Evolutionary conservation across 345 rosid species (phyloP).

Genomic region (Salix suchowensis): DNA sequence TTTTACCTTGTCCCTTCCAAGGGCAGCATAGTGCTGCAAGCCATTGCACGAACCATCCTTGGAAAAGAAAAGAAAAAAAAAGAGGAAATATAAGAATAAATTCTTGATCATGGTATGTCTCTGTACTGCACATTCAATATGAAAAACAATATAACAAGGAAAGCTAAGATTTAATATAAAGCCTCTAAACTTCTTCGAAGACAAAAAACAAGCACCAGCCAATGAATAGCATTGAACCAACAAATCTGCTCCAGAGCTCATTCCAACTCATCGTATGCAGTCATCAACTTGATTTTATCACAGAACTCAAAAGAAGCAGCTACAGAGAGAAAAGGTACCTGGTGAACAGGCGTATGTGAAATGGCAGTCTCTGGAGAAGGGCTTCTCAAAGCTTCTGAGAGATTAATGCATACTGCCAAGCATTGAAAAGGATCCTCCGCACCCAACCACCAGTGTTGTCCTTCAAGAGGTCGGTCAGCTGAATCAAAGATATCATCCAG

Average conservation of each 20-base stretch:
- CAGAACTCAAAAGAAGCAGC: not conserved
- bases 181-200: slow-evolving; percentile 1
- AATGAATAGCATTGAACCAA: not conserved
- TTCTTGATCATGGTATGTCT: not conserved
- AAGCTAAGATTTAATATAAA: not conserved
- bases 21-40: slow-evolving; percentile 98
- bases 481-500: slow-evolving; percentile 87
- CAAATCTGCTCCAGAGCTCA: not conserved
- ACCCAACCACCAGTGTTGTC: slow-evolving; percentile 87
- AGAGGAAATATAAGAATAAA: not conserved
- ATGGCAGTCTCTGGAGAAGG: slow-evolving; percentile 61
- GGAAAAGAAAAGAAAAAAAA: slow-evolving; percentile 18
- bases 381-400: slow-evolving; percentile 89
- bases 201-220: not conserved
- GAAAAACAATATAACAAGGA: not conserved
- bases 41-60: slow-evolving; percentile 99
- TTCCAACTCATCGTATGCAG: not conserved
- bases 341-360: slow-evolving; percentile 88
- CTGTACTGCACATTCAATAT: not conserved
- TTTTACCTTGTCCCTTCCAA: slow-evolving; percentile 96
- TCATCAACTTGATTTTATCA: not conserved
- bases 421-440: slow-evolving; percentile 99
- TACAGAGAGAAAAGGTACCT: slow-evolving; percentile 47
- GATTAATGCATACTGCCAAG: slow-evolving; percentile 82
- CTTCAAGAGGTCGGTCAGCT: slow-evolving; percentile 92